Evolutionary conservation across 139 green algal genomes (phyloP).

Genomic region (Chlorella sp.): DNA sequence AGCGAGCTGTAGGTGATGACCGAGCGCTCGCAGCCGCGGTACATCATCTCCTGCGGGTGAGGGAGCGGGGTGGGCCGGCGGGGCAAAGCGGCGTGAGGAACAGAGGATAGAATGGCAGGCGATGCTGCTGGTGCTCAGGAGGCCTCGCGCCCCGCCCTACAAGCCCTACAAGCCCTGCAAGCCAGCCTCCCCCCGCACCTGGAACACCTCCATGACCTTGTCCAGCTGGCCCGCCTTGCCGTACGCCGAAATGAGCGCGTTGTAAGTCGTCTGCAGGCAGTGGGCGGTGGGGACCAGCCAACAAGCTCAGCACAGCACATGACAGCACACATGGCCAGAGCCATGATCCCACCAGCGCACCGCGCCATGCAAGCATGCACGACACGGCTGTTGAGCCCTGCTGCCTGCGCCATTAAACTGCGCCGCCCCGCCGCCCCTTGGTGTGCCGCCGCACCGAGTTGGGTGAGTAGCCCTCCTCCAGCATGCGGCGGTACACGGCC

Average conservation of each 20-base stretch:
- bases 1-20: conserved; percentile 92
- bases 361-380: too few relatives aligned
- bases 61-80: not conserved
- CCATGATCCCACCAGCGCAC: too few relatives aligned
- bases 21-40: conserved; percentile 66
- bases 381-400: too few relatives aligned
- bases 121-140: too few relatives aligned
- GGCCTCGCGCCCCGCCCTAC: too few relatives aligned
- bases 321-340: too few relatives aligned
- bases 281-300: too few relatives aligned
- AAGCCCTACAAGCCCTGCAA: too few relatives aligned
- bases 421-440: too few relatives aligned
- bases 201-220: conserved; percentile 72
- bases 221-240: conserved; percentile 73
- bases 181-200: conserved; percentile 12
- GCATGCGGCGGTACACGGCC: conserved; percentile 60
- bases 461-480: conserved; percentile 68
- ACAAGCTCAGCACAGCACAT: too few relatives aligned
- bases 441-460: conserved; percentile 75
- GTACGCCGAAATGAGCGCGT: conserved; percentile 85
- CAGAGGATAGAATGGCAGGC: too few relatives aligned
- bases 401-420: too few relatives aligned
- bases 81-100: not conserved
- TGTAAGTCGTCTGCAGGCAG: conserved; percentile 77
- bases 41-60: conserved; percentile 73